Conservation (phyloP, 163 green algal genomes). For the Scenedesmus sp. region DNA sequence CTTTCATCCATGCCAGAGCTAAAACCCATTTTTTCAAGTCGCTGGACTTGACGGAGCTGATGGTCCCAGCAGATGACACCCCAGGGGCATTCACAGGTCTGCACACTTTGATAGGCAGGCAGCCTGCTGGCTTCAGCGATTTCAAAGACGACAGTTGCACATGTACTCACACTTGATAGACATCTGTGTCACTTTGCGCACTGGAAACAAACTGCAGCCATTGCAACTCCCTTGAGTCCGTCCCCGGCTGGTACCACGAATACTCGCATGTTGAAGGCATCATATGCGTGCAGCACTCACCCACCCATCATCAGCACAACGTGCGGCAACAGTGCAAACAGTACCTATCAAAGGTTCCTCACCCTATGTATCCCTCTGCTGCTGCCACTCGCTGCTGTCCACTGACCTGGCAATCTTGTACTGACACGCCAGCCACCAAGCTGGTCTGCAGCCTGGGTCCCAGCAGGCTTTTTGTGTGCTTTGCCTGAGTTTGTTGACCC, state of each 20-base stretch:
- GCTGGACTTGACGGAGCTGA: constrained; percentile 26
- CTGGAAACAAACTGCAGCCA: too few relatives aligned
- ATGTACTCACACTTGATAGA: too few relatives aligned
- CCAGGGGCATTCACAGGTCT: constrained; percentile 39
- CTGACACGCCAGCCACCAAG: background rate
- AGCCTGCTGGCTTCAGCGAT: too few relatives aligned
- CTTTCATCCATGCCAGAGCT: background rate
- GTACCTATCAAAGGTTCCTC: too few relatives aligned
- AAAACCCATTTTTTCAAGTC: constrained; percentile 47
- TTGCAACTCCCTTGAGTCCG: too few relatives aligned
- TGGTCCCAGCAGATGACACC: background rate
- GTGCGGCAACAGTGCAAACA: too few relatives aligned
- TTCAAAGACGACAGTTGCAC: too few relatives aligned
- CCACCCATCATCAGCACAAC: too few relatives aligned
- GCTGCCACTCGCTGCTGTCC: background rate
- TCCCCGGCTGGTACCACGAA: too few relatives aligned
- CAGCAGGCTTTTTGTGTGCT: background rate
- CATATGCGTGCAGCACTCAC: background rate
- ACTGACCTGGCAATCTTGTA: background rate
- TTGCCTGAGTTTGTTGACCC: background rate
- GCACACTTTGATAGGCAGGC: background rate
- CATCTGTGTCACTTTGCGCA: too few relatives aligned
- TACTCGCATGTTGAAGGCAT: too few relatives aligned
- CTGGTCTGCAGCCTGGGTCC: background rate
- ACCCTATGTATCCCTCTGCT: too few relatives aligned